phyloP scores from a whole-genome alignment of 2,329 filamentous ascomycete genomes.

The Ascosphaera apis region DNA sequence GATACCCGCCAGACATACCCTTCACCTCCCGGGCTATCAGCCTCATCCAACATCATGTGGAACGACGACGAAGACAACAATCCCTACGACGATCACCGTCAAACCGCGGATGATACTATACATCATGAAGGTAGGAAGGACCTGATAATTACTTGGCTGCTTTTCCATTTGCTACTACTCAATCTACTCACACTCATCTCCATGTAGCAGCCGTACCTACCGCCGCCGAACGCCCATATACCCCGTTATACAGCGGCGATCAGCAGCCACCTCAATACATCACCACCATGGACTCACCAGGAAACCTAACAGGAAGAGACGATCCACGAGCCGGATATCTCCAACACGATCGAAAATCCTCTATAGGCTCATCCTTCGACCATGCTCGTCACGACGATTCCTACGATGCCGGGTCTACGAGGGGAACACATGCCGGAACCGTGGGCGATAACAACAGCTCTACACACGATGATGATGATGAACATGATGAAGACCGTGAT shows the following conservation, averaged over 20 bases:
- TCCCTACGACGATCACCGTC: conserved; percentile 84
- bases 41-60: conserved; percentile 45
- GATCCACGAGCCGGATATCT: too few relatives aligned
- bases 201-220: background rate
- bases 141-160: conserved; percentile 18
- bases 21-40: background rate
- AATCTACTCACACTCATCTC: background rate
- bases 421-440: too few relatives aligned
- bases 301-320: too few relatives aligned
- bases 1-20: too few relatives aligned
- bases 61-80: conserved; percentile 99
- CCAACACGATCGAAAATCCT: conserved; percentile 37
- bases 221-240: conserved; percentile 1
- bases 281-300: too few relatives aligned
- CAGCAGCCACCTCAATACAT: too few relatives aligned
- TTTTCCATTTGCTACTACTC: background rate
- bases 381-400: conserved; percentile 45
- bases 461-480: conserved; percentile 35
- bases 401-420: too few relatives aligned
- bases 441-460: conserved; percentile 29
- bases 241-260: conserved; percentile 15
- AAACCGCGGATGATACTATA: conserved; percentile 53
- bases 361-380: conserved; percentile 45
- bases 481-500: conserved; percentile 4
- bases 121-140: conserved; percentile 34